phyloP scores from a whole-genome alignment of 805 yeast genomes.

The Blastobotrys attinorum region DNA sequence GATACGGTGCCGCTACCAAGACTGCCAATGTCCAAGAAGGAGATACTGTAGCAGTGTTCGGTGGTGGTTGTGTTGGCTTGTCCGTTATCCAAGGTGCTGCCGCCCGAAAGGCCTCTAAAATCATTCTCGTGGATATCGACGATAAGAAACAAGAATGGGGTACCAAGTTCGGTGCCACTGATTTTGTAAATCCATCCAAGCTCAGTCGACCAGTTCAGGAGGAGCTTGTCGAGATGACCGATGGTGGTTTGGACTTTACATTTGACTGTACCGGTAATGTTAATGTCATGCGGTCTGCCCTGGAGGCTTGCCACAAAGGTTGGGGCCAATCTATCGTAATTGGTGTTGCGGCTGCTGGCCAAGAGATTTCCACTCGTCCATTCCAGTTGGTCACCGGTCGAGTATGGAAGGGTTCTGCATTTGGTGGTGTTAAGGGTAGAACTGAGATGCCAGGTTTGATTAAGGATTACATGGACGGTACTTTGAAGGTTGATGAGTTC shows the following conservation, averaged over 20 bases:
- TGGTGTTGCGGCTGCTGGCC: slow-evolving; percentile 98
- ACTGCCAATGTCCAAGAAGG: slow-evolving; percentile 88
- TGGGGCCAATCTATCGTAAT: slow-evolving; percentile 96
- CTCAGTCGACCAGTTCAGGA: slow-evolving; percentile 69
- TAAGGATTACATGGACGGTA: slow-evolving; percentile 73
- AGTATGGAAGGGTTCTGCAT: slow-evolving; percentile 99
- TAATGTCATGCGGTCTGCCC: slow-evolving; percentile 88
- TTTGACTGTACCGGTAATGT: slow-evolving; percentile 98
- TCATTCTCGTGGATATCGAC: slow-evolving; percentile 80
- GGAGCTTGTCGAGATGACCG: slow-evolving; percentile 79
- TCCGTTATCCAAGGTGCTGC: slow-evolving; percentile 94
- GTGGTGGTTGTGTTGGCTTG: slow-evolving; percentile 96
- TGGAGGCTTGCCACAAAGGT: slow-evolving; percentile 97
- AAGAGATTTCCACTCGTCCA: slow-evolving; percentile 94
- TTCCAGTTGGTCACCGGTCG: slow-evolving; percentile 99
- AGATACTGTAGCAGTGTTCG: slow-evolving; percentile 92
- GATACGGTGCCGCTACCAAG: slow-evolving; percentile 94
- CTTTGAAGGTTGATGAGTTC: slow-evolving; percentile 85
- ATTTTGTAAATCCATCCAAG: slow-evolving; percentile 79
- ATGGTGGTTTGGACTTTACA: slow-evolving; percentile 94
- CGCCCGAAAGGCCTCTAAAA: slow-evolving; percentile 68
- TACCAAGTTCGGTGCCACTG: slow-evolving; percentile 86
- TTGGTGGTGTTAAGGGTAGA: slow-evolving; percentile 98
- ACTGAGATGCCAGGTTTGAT: slow-evolving; percentile 88
- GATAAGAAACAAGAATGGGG: slow-evolving; percentile 83